Base-by-base conservation (phyloP, 2,329 filamentous ascomycete genomes). In the Epichloe sp. region DNA sequence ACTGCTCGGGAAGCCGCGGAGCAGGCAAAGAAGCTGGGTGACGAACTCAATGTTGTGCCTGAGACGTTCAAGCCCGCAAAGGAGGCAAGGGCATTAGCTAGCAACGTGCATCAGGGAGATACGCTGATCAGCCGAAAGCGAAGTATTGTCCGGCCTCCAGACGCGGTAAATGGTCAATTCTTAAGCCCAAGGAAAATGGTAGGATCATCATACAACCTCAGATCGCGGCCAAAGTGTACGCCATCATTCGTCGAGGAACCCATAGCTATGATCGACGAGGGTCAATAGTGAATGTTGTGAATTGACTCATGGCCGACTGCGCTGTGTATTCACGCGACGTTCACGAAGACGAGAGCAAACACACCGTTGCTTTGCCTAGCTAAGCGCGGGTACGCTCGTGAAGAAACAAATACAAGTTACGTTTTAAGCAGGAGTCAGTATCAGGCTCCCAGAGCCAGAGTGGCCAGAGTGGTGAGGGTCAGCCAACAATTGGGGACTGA, bases 21-120 rank as follows among this genome's bases (percentile, higher is more conserved):
- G 60, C 76, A 84, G 58, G 89, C 91, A 15, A 82, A 86, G 61
- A 77, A 82, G 45, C 75, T 77, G 11, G 90, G 89, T 0, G 89
- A 97, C 62, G 91, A 95, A 57, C 78, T 96, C 51, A 95, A 95
- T 58, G 79, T 96, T 47, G 80, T 94, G 10, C 86, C 90, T 0
- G 87, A 95, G 64, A 89, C 88, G 0, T 96, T 96, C 70, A 79
- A 77, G 51, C 75, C 74, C 0, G 78, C 79, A 3, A 66, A 73
- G 5, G 74, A 81, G 48, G 79, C 78, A 8, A 67, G 65, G 35
- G 60, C 63, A 55, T 62, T 55, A 3, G 55, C 54, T 12, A 64
- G 59, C 54, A 64, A 65, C 51, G 57, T 58, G 14, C 55, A 56
- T 50, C 62, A 60, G 38, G 54, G 49, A 14, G 50, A 48, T 54